Evolutionary conservation across 2,329 filamentous ascomycete species (phyloP), one percentile per base, ranked within the genome.

Genomic region (Aplosporella prunicola): DNA sequence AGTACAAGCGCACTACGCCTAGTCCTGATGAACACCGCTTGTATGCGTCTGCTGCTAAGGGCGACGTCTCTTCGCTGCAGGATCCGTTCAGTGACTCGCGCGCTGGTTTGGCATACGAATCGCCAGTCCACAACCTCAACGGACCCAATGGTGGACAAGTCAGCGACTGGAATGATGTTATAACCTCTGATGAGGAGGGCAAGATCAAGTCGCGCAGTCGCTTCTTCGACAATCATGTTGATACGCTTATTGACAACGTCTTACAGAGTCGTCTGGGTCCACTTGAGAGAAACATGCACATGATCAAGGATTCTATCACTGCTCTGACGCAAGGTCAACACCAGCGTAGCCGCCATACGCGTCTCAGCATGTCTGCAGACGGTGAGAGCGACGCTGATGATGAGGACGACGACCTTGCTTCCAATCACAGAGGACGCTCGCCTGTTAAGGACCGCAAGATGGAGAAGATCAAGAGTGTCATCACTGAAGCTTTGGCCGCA

Each of bases 381-480:
- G 69, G 75, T 32, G 78, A 93, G 42, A 95, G 89, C 55, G 91
- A 96, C 61, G 89, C 91, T 9, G 89, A 96, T 56, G 88, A 94
- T 44, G 87, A 94, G 53, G 88, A 93, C 47, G 87, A 94, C 15
- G 83, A 73, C 25, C 62, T 67, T 27, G 65, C 32, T 16, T 35
- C 38, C 63, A 51, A 80, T 70, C 76, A 54, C 39, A 78, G 84
- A 35, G 82, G 82, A 5, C 71, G 79, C 48, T 95, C 88, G 48
- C 85, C 87, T 13, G 74, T 76, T 40, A 74, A 80, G 43, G 86
- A 93, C 52, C 79, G 80, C 50, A 85, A 77, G 49, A 60, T 88
- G 50, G 87, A 95, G 41, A 86, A 89, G 56, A 85, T 98, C 46
- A 64, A 66, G 46, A 53, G 54, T 8, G 64, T 66, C 22, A 56